Evolutionary conservation across 1,284 basidiomycete species (phyloP).

Genomic region (Crepidotus sp.): DNA sequence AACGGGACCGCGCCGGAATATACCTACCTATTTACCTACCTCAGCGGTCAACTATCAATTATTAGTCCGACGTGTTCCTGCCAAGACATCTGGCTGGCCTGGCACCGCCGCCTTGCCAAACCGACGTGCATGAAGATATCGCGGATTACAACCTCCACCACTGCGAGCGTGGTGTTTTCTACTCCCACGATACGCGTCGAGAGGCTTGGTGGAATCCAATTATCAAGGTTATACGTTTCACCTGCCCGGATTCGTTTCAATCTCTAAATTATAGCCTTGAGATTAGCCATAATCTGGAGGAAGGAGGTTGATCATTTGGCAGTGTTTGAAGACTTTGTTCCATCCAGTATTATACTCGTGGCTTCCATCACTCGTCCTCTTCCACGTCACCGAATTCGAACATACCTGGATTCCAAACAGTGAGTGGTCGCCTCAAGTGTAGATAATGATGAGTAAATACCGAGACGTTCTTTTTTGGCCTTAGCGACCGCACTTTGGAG

Average conservation of each 20-base stretch:
- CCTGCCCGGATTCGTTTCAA: no score
- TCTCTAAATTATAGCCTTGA: no score
- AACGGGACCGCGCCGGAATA: no score
- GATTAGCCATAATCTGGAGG: no score
- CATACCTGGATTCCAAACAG: slow-evolving; percentile 6
- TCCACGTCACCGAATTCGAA: slow-evolving; percentile 84
- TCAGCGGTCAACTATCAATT: slow-evolving; percentile 51
- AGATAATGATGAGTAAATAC: slow-evolving; percentile 39
- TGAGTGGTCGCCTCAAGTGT: neutral
- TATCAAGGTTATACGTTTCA: no score
- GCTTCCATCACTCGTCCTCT: slow-evolving; percentile 42
- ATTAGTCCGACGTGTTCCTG: neutral
- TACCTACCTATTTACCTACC: no score
- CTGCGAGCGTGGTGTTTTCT: neutral
- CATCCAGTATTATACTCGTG: neutral
- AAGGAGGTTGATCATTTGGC: slow-evolving; percentile 2
- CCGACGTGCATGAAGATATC: slow-evolving; percentile 49
- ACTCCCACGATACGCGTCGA: neutral
- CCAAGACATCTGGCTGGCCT: slow-evolving; percentile 11
- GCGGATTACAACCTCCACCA: slow-evolving; percentile 41
- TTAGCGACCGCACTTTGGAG: slow-evolving; percentile 52
- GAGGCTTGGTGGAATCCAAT: no score
- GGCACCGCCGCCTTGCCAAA: slow-evolving; percentile 45
- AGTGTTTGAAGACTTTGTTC: neutral
- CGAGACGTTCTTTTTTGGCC: slow-evolving; percentile 70